phyloP scores from a whole-genome alignment of 2,329 filamentous ascomycete species.

The Endocalyx cinctus region DNA sequence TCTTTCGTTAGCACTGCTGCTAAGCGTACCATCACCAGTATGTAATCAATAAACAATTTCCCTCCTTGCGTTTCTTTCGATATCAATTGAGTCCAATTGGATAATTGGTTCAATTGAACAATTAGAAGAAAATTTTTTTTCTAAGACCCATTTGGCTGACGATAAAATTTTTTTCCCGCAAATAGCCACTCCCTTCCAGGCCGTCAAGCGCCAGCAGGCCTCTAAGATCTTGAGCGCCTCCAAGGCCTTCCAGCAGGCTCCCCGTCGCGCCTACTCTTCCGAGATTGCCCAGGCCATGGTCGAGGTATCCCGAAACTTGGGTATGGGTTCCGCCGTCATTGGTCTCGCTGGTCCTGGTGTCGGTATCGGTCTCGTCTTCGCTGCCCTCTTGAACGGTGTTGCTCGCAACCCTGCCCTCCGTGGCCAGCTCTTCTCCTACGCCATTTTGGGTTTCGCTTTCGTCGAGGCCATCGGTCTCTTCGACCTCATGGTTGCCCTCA shows the following conservation, averaged over 20 bases:
- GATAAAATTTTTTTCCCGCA: constrained; percentile 37
- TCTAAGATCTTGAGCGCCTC: constrained; percentile 62
- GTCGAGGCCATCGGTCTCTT: constrained; percentile 88
- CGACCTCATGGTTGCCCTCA: constrained; percentile 89
- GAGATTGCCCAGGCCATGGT: constrained; percentile 86
- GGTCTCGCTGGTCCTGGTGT: constrained; percentile 91
- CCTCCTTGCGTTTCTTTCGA: neutral
- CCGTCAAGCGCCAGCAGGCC: constrained; percentile 70
- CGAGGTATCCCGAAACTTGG: constrained; percentile 85
- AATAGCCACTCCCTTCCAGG: constrained; percentile 62
- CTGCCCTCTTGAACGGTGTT: constrained; percentile 80
- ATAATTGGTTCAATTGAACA: constrained; percentile 2
- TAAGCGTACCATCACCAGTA: constrained; percentile 75
- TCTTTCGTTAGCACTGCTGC: constrained; percentile 56
- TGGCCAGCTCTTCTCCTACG: constrained; percentile 93
- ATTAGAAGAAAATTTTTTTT: constrained; percentile 8
- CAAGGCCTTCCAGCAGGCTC: constrained; percentile 54
- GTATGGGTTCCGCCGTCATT: constrained; percentile 85
- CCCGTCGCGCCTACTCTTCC: constrained; percentile 76
- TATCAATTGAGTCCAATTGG: constrained; percentile 12
- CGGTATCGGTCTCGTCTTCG: constrained; percentile 94
- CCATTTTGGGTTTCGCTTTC: constrained; percentile 94
- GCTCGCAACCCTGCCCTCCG: constrained; percentile 92
- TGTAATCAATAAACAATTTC: constrained; percentile 30
- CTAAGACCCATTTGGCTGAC: constrained; percentile 10